A percentile compares a stretch with the other conserved stretches of the same genome.
These are phyloP conservation scores for Rosa hybrid DNA, from an alignment of 331 rosid species.

Conservation along the genomic window DNA sequence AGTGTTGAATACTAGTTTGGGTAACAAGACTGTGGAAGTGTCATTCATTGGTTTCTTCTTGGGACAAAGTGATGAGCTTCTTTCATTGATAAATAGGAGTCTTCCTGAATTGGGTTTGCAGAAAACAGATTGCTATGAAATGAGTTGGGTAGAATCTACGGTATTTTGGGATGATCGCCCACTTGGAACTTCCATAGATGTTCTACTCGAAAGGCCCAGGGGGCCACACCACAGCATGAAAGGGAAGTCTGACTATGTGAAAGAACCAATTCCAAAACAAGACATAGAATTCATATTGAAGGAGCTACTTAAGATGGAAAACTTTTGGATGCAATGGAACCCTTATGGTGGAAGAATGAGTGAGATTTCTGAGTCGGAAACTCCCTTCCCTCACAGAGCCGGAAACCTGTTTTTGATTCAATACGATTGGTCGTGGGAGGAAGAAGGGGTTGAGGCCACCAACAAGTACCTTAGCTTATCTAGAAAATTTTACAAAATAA, in stretches of 20 bases:
- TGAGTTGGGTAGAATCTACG: constrained; percentile 46
- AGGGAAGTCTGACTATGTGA: constrained; percentile 9
- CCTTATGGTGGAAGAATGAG: constrained; percentile 19
- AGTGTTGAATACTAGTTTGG: background rate
- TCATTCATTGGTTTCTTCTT: constrained; percentile 19
- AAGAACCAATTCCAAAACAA: background rate
- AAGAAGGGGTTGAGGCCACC: background rate
- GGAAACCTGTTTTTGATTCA: no score
- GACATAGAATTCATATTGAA: background rate
- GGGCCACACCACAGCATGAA: background rate
- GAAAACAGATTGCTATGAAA: constrained; percentile 29
- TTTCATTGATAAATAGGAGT: constrained; percentile 27
- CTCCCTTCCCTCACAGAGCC: constrained; percentile 24
- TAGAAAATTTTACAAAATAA: no score
- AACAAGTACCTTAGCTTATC: background rate
- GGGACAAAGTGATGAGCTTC: constrained; percentile 14
- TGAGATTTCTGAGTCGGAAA: background rate
- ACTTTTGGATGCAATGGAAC: background rate
- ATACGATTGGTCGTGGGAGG: no score
- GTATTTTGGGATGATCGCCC: no score
- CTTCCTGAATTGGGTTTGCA: constrained; percentile 55
- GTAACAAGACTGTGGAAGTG: constrained; percentile 25
- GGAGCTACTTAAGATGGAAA: background rate
- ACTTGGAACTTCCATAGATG: constrained; percentile 10
- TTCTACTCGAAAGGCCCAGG: constrained; percentile 28